Evolutionary conservation across 2,329 filamentous ascomycete genomes (phyloP).

Genomic region (Diplodia corticola): DNA sequence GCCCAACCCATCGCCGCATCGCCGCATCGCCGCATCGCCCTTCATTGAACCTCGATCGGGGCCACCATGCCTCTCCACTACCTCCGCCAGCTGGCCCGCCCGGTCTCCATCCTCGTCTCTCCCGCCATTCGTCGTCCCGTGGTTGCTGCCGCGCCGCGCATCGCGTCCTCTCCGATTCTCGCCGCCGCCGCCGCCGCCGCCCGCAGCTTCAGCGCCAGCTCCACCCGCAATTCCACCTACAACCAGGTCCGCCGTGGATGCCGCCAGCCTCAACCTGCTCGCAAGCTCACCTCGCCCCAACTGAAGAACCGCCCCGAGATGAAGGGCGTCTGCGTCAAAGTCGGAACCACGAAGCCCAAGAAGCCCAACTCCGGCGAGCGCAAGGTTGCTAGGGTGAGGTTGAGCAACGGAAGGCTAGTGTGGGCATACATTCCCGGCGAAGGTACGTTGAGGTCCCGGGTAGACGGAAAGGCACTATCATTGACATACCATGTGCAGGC

Average conservation of each 20-base stretch:
- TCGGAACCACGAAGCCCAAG: conserved; percentile 92
- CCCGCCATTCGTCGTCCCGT: background rate
- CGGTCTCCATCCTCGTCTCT: background rate
- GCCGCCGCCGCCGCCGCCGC: conserved; percentile 26
- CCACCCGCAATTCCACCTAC: conserved; percentile 46
- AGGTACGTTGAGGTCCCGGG: conserved; percentile 51
- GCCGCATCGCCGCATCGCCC: background rate
- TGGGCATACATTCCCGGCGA: conserved; percentile 96
- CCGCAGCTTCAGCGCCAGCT: conserved; percentile 43
- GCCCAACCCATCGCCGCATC: background rate
- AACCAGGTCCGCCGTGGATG: conserved; percentile 65
- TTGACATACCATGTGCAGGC: conserved; percentile 46
- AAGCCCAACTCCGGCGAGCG: conserved; percentile 98
- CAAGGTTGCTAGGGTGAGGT: conserved; percentile 87
- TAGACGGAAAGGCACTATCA: conserved; percentile 9
- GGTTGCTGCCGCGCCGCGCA: conserved; percentile 1
- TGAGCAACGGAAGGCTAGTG: conserved; percentile 83
- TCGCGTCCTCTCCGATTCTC: conserved; percentile 6
- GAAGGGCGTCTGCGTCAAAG: conserved; percentile 95
- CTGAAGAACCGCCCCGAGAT: conserved; percentile 74
- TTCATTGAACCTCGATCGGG: background rate
- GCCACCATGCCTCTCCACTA: conserved; percentile 18
- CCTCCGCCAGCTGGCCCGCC: conserved; percentile 20
- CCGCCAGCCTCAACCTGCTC: conserved; percentile 74
- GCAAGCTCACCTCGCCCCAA: conserved; percentile 85